Conservation (phyloP, 2,329 filamentous ascomycete genomes). For the Fusarium sp. region DNA sequence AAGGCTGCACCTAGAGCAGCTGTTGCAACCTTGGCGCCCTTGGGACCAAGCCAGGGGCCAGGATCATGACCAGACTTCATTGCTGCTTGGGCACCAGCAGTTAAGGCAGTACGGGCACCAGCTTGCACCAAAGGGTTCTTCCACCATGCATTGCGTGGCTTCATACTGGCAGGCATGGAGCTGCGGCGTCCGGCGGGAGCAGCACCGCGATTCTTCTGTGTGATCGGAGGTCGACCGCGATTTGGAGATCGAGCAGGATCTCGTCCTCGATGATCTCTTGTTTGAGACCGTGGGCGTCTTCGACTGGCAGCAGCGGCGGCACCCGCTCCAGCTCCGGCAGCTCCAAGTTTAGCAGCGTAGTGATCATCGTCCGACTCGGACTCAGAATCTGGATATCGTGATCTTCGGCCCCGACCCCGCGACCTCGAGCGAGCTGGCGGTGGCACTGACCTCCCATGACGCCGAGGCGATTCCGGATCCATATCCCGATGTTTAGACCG, state of each 20-base stretch:
- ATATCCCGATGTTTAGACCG: slow-evolving; percentile 5
- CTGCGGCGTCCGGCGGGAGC: slow-evolving; percentile 45
- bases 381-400: slow-evolving; percentile 27
- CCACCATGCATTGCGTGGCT: slow-evolving; percentile 50
- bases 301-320: slow-evolving; percentile 20
- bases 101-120: slow-evolving; percentile 61
- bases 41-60: slow-evolving; percentile 61
- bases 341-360: slow-evolving; percentile 10
- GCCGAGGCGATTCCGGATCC: slow-evolving; percentile 33
- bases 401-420: slow-evolving; percentile 27
- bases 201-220: slow-evolving; percentile 28
- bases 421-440: slow-evolving; percentile 29
- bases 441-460: slow-evolving; percentile 29
- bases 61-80: slow-evolving; percentile 60
- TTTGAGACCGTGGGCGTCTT: slow-evolving; percentile 44
- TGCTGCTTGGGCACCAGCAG: slow-evolving; percentile 62
- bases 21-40: slow-evolving; percentile 62
- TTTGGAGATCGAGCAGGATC: slow-evolving; percentile 29
- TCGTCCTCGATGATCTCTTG: slow-evolving; percentile 31
- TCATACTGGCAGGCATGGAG: slow-evolving; percentile 51
- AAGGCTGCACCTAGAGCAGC: slow-evolving; percentile 63
- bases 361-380: slow-evolving; percentile 38
- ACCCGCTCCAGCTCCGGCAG: slow-evolving; percentile 18
- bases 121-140: slow-evolving; percentile 55
- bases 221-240: slow-evolving; percentile 43